These are phyloP conservation scores for Mycena filopes DNA, from an alignment of 768 basidiomycete species.

Conservation along the genomic window DNA sequence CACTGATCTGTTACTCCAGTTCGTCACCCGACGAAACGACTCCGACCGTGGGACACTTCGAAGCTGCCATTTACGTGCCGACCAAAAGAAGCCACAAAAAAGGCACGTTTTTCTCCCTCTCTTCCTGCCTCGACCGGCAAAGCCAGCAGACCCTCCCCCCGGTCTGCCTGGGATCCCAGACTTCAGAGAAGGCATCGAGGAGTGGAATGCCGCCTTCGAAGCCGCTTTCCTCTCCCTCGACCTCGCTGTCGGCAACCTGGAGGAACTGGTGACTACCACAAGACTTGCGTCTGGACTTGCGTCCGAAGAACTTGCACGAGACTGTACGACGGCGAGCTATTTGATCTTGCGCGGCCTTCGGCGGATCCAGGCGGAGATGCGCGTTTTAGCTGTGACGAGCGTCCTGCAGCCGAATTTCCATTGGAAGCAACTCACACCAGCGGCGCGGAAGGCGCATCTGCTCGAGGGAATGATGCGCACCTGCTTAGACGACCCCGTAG, in stretches of 20 bases:
- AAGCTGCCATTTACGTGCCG: too few species aligned
- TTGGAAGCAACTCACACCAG: conserved; percentile 20
- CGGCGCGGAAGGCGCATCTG: conserved; percentile 20
- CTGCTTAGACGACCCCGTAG: conserved; percentile 12
- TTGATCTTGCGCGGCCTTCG: conserved; percentile 15
- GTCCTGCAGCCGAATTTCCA: conserved; percentile 17
- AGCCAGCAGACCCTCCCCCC: conserved; percentile 14
- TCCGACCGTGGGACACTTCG: too few species aligned
- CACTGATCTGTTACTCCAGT: too few species aligned
- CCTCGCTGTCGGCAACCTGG: conserved; percentile 18
- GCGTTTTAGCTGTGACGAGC: conserved; percentile 15
- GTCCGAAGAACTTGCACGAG: conserved; percentile 15
- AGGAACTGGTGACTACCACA: conserved; percentile 16
- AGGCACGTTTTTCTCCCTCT: conserved; percentile 7
- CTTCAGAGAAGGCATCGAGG: conserved; percentile 15
- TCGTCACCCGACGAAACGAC: too few species aligned
- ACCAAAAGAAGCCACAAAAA: too few species aligned
- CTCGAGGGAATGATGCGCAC: conserved; percentile 20
- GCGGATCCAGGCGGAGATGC: conserved; percentile 17
- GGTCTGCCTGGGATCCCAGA: conserved; percentile 14
- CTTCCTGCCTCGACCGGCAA: conserved; percentile 12
- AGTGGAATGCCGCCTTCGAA: conserved; percentile 18
- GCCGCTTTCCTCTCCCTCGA: conserved; percentile 14
- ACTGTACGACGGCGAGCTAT: conserved; percentile 11
- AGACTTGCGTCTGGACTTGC: neutral